Percentiles rank a stretch among this genome's conserved stretches.
These are phyloP conservation scores for Beauveria caledonica DNA, from an alignment of 2,329 filamentous ascomycete genomes.

Conservation along the genomic window DNA sequence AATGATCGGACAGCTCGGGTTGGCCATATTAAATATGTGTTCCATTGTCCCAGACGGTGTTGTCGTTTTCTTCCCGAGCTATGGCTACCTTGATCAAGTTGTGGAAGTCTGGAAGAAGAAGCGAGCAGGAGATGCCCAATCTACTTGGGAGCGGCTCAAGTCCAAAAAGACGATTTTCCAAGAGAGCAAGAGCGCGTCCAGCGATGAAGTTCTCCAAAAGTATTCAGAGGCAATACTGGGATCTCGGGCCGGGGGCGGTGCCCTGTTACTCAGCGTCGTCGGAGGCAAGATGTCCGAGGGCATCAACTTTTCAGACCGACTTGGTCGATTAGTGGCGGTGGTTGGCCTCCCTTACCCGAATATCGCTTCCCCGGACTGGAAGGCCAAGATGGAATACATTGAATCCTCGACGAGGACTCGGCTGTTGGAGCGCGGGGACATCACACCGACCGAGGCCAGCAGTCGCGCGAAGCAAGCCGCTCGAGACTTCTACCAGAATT, in stretches of 20 bases:
- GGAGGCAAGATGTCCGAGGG: slow-evolving; percentile 94
- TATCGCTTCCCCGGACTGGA: slow-evolving; percentile 82
- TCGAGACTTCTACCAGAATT: slow-evolving; percentile 83
- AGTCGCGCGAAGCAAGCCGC: slow-evolving; percentile 46
- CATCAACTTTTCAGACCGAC: slow-evolving; percentile 91
- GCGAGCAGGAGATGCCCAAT: slow-evolving; percentile 21
- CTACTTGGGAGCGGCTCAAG: slow-evolving; percentile 51
- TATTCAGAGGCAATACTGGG: slow-evolving; percentile 63
- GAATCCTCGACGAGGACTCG: slow-evolving; percentile 48
- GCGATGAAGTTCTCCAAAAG: slow-evolving; percentile 62
- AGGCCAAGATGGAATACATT: slow-evolving; percentile 81
- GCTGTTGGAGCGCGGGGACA: slow-evolving; percentile 19
- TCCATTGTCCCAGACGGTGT: slow-evolving; percentile 76
- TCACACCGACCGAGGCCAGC: slow-evolving; percentile 20
- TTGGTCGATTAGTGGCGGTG: slow-evolving; percentile 86
- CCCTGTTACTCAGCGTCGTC: slow-evolving; percentile 79
- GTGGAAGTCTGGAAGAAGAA: slow-evolving; percentile 50
- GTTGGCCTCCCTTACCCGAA: slow-evolving; percentile 92
- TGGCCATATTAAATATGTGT: slow-evolving; percentile 63
- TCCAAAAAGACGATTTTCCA: slow-evolving; percentile 55
- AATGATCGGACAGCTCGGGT: slow-evolving; percentile 68
- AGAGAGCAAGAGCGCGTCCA: slow-evolving; percentile 45
- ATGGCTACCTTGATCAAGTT: slow-evolving; percentile 77
- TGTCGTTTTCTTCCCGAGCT: slow-evolving; percentile 93
- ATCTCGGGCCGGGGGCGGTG: slow-evolving; percentile 40